A percentile compares a stretch with the other conserved stretches of the same genome.
Evolutionary conservation across 1,139 yeast genomes (phyloP).

Genomic region (Torulaspora pretoriensis): DNA sequence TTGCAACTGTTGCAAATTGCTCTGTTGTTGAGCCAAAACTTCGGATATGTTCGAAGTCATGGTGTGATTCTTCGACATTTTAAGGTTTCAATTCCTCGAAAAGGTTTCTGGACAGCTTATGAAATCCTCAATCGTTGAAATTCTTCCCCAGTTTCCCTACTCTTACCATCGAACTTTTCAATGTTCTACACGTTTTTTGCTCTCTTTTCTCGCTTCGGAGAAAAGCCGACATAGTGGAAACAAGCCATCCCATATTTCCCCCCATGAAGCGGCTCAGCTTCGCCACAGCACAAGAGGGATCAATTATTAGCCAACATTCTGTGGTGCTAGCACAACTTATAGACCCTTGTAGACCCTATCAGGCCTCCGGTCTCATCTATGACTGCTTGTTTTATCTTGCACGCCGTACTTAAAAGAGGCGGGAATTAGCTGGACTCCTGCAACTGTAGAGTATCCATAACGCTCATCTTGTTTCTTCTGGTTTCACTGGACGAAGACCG

Average conservation of each 20-base stretch:
- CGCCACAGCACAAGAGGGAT: not conserved
- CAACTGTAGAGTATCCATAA: too few relatives aligned
- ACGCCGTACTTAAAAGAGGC: too few relatives aligned
- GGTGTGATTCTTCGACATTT: slow-evolving; percentile 38
- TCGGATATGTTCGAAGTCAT: slow-evolving; percentile 38
- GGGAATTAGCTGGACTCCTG: too few relatives aligned
- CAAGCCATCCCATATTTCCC: slow-evolving; percentile 1
- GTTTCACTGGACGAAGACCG: too few relatives aligned
- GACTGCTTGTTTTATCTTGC: too few relatives aligned
- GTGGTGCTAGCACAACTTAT: too few relatives aligned
- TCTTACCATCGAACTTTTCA: slow-evolving; percentile 1
- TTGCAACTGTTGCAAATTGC: slow-evolving; percentile 37
- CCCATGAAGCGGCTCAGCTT: not conserved
- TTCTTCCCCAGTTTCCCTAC: not conserved
- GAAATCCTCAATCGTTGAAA: not conserved
- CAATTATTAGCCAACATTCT: not conserved
- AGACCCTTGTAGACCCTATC: too few relatives aligned
- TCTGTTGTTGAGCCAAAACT: slow-evolving; percentile 40
- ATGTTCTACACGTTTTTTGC: slow-evolving; percentile 3
- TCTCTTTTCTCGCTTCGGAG: slow-evolving; percentile 3
- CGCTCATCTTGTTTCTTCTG: too few relatives aligned
- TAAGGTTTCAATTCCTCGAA: not conserved
- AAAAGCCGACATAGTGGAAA: slow-evolving; percentile 5
- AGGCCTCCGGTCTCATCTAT: too few relatives aligned
- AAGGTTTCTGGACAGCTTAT: not conserved